phyloP scores from a whole-genome alignment of 768 basidiomycete genomes.

The Tricholoma matsutake region DNA sequence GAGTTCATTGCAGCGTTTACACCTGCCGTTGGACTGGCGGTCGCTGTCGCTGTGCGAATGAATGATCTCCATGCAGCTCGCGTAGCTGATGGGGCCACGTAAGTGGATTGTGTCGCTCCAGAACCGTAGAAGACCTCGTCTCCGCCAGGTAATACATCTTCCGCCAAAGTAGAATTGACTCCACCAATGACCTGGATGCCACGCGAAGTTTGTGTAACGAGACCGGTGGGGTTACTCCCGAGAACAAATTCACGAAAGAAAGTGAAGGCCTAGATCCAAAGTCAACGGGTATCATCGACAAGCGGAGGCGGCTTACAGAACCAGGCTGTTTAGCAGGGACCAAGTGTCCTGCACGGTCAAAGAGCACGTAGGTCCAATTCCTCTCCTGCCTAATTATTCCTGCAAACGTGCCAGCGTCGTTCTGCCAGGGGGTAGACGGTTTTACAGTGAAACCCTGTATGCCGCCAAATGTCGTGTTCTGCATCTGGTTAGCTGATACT shows the following conservation, averaged over 20 bases:
- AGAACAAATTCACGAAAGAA: slow-evolving; percentile 68
- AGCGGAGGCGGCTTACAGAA: slow-evolving; percentile 28
- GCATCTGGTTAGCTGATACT: slow-evolving; percentile 3
- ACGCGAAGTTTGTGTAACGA: slow-evolving; percentile 39
- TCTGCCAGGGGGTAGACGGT: slow-evolving; percentile 67
- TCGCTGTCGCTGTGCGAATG: slow-evolving; percentile 40
- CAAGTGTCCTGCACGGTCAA: slow-evolving; percentile 41
- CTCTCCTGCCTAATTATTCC: slow-evolving; percentile 77
- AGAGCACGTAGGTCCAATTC: slow-evolving; percentile 54
- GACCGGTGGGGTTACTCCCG: slow-evolving; percentile 57
- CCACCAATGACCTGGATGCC: slow-evolving; percentile 41
- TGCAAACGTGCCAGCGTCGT: slow-evolving; percentile 54
- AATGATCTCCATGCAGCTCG: slow-evolving; percentile 54
- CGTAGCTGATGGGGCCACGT: slow-evolving; percentile 52
- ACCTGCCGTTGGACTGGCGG: slow-evolving; percentile 20
- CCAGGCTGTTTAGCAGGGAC: slow-evolving; percentile 34
- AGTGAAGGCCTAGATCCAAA: slow-evolving; percentile 48
- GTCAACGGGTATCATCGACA: not conserved
- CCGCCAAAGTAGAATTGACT: slow-evolving; percentile 42
- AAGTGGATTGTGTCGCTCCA: slow-evolving; percentile 47
- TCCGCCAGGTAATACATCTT: slow-evolving; percentile 49
- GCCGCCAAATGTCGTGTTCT: slow-evolving; percentile 81
- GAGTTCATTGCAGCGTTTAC: not conserved
- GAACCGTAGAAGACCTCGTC: slow-evolving; percentile 56
- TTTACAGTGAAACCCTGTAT: slow-evolving; percentile 69